phyloP scores from a whole-genome alignment of 2,329 filamentous ascomycete genomes.

The Cercospora janseana region DNA sequence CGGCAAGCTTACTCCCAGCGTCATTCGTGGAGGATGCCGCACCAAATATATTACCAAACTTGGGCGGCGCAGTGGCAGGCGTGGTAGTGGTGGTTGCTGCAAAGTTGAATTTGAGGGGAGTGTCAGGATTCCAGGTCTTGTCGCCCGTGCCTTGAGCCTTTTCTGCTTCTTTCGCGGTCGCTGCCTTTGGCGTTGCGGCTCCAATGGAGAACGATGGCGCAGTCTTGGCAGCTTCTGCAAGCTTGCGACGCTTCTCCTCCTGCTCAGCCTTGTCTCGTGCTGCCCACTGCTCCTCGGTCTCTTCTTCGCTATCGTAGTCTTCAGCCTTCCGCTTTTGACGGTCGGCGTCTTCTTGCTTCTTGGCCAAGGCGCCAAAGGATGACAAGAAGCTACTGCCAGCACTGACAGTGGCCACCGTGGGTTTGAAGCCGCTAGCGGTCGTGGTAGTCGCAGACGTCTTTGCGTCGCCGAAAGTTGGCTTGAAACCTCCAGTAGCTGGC shows the following conservation, averaged over 20 bases:
- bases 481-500: constrained; percentile 37
- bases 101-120: constrained; percentile 50
- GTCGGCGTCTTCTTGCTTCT: constrained; percentile 44
- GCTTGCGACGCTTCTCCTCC: constrained; percentile 45
- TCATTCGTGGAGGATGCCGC: constrained; percentile 9
- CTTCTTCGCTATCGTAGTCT: constrained; percentile 53
- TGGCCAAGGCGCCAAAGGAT: constrained; percentile 41
- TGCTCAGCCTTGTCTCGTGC: constrained; percentile 48
- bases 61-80: constrained; percentile 25
- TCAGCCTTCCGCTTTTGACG: constrained; percentile 51
- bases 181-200: constrained; percentile 17
- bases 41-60: constrained; percentile 14
- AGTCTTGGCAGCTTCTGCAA: constrained; percentile 41
- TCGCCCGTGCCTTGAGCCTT: constrained; percentile 35
- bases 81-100: constrained; percentile 27
- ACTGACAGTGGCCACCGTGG: constrained; percentile 35
- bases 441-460: constrained; percentile 8
- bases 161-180: constrained; percentile 22
- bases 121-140: constrained; percentile 50
- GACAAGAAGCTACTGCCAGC: constrained; percentile 28
- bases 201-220: constrained; percentile 29
- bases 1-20: constrained; percentile 13
- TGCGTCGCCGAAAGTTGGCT: constrained; percentile 37
- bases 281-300: constrained; percentile 52
- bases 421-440: constrained; percentile 36